Evolutionary conservation across 2,329 filamentous ascomycete species (phyloP), one percentile per base, ranked within the genome.

Genomic region (Neopestalotiopsis rosae): DNA sequence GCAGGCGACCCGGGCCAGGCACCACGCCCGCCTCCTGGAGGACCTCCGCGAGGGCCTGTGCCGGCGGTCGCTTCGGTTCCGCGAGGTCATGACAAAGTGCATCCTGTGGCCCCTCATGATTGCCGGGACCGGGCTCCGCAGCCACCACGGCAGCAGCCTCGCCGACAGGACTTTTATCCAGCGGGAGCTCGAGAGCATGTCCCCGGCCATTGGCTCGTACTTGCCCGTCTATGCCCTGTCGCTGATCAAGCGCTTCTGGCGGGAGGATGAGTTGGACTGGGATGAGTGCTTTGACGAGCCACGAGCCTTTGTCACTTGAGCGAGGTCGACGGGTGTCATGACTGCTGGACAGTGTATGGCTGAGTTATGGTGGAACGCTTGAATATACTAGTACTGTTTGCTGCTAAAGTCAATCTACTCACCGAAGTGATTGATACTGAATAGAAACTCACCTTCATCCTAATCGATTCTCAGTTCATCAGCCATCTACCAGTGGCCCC

Each of bases 221-320:
- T 71, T 74, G 24, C 78, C 79, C 13, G 58, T 76, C 9, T 63
- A 70, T 7, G 78, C 75, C 7, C 72, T 75, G 45, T 67, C 38
- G 20, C 61, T 77, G 9, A 69, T 81, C 1, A 67, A 76, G 69
- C 69, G 61, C 52, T 81, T 78, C 38, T 81, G 80, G 80, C 72
- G 65, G 5, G 79, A 76, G 0, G 77, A 78, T 1, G 69, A 74
- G 66, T 72, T 68, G 32, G 56, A 64, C 2, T 82, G 80, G 79
- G 79, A 81, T 69, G 75, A 73, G 28, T 82, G 80, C 68, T 82
- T 81, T 68, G 75, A 80, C 69, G 71, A 70, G 66, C 75, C 78
- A 52, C 79, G 78, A 68, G 45, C 73, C 5, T 75, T 71, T 28
- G 12, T 72, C 4, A 64, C 65, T 58, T 76, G 66, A 69, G 68